These are phyloP conservation scores for Lactifluus rugatus DNA, from an alignment of 768 basidiomycete species.

Conservation along the genomic window DNA sequence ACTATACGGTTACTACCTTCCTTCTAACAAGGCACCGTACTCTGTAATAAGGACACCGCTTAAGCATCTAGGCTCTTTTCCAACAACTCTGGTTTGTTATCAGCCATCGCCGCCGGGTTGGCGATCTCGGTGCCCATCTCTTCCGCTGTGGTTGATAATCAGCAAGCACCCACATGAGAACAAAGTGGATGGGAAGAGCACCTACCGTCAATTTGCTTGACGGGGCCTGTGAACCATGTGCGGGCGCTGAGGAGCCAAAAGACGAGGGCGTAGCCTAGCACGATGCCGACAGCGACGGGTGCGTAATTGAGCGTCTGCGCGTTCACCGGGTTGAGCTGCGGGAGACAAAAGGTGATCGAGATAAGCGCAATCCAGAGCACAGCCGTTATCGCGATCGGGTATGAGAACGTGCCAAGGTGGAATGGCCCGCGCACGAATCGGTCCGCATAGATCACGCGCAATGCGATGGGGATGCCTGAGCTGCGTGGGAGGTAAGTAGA, in stretches of 20 bases:
- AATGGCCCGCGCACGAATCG: slow-evolving; percentile 61
- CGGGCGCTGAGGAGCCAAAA: slow-evolving; percentile 65
- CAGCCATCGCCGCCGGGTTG: too few relatives aligned
- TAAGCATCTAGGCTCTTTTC: too few relatives aligned
- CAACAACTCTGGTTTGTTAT: too few relatives aligned
- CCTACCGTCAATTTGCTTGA: too few relatives aligned
- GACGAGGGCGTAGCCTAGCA: slow-evolving; percentile 51
- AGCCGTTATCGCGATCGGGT: slow-evolving; percentile 45
- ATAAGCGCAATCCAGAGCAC: slow-evolving; percentile 68
- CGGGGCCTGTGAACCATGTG: slow-evolving; percentile 63
- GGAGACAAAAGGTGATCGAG: slow-evolving; percentile 63
- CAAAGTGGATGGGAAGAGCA: too few relatives aligned
- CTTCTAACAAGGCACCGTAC: too few relatives aligned
- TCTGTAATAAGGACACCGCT: too few relatives aligned
- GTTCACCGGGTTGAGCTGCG: slow-evolving; percentile 58
- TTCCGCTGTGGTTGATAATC: too few relatives aligned
- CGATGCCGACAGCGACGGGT: slow-evolving; percentile 67
- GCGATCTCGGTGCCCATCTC: too few relatives aligned
- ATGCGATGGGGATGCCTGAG: slow-evolving; percentile 55
- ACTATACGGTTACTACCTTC: too few relatives aligned
- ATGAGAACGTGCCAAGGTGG: slow-evolving; percentile 57
- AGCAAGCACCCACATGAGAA: too few relatives aligned
- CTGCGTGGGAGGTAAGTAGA: too few relatives aligned
- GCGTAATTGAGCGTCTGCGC: slow-evolving; percentile 69
- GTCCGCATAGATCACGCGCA: slow-evolving; percentile 51